Base-by-base conservation (phyloP, 805 yeast genomes). In the Wickerhamiella kurtzmanii region DNA sequence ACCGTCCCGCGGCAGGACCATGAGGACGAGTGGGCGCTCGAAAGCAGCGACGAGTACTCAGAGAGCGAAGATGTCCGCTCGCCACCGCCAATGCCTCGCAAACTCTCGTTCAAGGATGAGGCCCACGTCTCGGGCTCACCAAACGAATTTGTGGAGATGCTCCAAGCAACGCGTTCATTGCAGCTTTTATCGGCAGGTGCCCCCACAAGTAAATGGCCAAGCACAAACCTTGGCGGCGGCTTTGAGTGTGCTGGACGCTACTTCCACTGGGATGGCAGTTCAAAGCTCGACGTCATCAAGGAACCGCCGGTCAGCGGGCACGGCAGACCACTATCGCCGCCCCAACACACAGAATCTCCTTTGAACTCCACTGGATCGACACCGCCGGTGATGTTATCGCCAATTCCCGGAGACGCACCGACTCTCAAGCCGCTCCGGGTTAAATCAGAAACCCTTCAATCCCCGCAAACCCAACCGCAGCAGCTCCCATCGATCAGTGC, bases 151-250 rank as follows among this genome's bases (percentile, higher is more conserved):
- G 51, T 65, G 17, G 64, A 60, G 50, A 66, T 68, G 50, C 55
- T 68, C 39, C 66, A 64, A 49, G 72, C 72, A 22, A 64, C 70
- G 19, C 56, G 68, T 19, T 63, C 69, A 21, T 56, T 68, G 41
- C 71, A 67, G 57, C 66, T 63, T 49, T 51, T 68, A 28, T 62
- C 69, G 5, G 59, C 44, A 50, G 67, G 49, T 37, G 57, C 45
- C 36, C 41, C 48, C 11, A 44, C 46, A 17, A 18, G 16, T 9
- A 20, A 13, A 18, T 38, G 41, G 41, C 25, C 41, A 18, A 20
- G 44, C 17, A 46, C 41, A 22, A 49, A 41, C 17, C 41, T 50
- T 11, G 68, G 65, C 20, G 67, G 65, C 8, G 62, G 58, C 38
- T 64, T 65, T 47, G 69, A 64, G 45, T 62, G 60, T 45, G 68